These are phyloP conservation scores for Botrytis tulipae DNA, from an alignment of 2,329 filamentous ascomycete genomes.

Conservation along the genomic window DNA sequence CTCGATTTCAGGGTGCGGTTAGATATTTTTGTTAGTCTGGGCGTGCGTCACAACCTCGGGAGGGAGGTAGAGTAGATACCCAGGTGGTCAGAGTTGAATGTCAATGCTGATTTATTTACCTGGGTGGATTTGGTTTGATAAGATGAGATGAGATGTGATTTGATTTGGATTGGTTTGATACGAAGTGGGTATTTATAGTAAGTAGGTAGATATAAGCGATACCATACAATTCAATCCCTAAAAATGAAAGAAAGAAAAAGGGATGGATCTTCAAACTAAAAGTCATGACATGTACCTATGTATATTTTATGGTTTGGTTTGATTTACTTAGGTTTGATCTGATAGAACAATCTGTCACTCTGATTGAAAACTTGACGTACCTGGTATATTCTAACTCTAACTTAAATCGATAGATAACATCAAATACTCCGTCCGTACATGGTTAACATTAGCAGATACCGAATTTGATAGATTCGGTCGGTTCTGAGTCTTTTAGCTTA, in stretches of 20 bases:
- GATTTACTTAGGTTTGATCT: neutral
- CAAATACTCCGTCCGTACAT: neutral
- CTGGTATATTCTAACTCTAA: neutral
- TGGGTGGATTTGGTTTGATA: neutral
- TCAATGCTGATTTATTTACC: neutral
- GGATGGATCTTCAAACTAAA: neutral
- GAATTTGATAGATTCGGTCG: neutral
- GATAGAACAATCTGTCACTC: neutral
- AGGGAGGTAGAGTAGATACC: no score
- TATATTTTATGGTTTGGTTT: neutral
- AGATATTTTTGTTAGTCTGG: neutral
- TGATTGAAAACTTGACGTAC: neutral
- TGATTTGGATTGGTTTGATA: no score
- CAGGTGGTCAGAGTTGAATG: neutral
- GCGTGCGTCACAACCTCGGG: neutral
- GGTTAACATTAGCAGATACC: neutral
- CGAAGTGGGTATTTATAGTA: no score
- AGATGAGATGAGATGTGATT: no score
- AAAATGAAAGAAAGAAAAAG: neutral
- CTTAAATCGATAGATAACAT: neutral
- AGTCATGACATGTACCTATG: accelerated
- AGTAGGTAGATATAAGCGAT: no score
- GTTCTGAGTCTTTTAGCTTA: neutral
- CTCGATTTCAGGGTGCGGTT: neutral
- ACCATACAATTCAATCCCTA: no score